Base-by-base conservation (phyloP, 148 eudicot genomes). In the Fagopyrum tataricum region DNA sequence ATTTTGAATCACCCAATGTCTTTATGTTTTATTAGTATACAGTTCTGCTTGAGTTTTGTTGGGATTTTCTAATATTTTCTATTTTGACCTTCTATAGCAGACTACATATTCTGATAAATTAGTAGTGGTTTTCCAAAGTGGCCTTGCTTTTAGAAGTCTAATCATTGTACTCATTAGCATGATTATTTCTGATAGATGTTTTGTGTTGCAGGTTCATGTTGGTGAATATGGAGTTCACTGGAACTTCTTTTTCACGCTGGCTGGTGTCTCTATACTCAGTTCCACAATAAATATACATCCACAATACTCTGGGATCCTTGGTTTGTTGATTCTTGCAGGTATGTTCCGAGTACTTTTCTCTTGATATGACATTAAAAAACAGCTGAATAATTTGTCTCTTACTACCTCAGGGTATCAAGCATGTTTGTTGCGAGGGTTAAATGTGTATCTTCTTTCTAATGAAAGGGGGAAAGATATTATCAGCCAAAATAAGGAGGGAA, bases 181-280 rank as follows among this genome's bases (percentile, higher is more conserved):
- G 26, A 37, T 1, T 64, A 64, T 37, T 21, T 64, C 26, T 64
- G 21, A 53, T 24, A 64, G 43, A 64, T 21, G 37, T 18, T 23
- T 73, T 47, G 78, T 76, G 53, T 75, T 78, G 46, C 72, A 96
- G 97, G 97, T 96, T 72, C 99, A 96, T 76, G 92, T 88, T 70
- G 96, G 94, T 42, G 99, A 96, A 85, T 96, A 96, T 87, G 99
- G 96, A 69, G 92, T 90, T 71, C 99, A 96, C 77, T 96, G 97
- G 97, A 96, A 96, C 82, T 96, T 96, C 84, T 96, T 96, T 80
- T 96, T 96, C 87, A 96, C 99, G 75, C 94, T 96, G 58, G 97
- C 96, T 83, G 90, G 82, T 80, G 96, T 96, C 69, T 85, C 97
- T 21, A 78, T 92, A 70, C 82, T 96, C 76, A 85, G 94, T 31